Conservation (phyloP, 1,284 basidiomycete species). For the Melampsora americana region DNA sequence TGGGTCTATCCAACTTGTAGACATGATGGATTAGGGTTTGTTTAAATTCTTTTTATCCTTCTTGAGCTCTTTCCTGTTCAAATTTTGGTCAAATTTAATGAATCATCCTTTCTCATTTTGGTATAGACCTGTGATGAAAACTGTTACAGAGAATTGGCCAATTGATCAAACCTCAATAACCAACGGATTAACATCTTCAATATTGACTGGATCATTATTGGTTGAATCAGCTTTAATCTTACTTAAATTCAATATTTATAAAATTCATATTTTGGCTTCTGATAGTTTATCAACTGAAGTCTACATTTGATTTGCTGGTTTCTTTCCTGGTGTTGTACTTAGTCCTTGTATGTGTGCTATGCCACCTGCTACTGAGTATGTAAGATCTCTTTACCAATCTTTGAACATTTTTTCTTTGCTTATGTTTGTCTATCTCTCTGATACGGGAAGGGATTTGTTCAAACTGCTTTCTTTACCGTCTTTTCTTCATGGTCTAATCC, state of each 20-base stretch:
- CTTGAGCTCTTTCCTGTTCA: neutral
- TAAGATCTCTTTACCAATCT: constrained; percentile 1
- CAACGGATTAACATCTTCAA: constrained; percentile 14
- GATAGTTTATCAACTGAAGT: too few relatives aligned
- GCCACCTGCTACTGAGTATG: constrained; percentile 32
- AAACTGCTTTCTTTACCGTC: too few relatives aligned
- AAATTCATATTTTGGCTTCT: constrained; percentile 22
- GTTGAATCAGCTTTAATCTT: constrained; percentile 33
- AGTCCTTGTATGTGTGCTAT: too few relatives aligned
- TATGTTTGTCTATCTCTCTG: neutral
- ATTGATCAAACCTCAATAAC: too few relatives aligned
- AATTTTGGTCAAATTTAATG: too few relatives aligned
- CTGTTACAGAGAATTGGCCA: too few relatives aligned
- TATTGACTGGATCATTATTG: constrained; percentile 14
- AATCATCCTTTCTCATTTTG: neutral
- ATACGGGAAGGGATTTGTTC: too few relatives aligned
- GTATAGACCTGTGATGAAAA: constrained; percentile 31
- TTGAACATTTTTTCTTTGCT: neutral
- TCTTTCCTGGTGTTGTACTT: too few relatives aligned
- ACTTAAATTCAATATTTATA: constrained; percentile 22
- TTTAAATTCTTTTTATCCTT: neutral
- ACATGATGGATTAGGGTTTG: constrained; percentile 35
- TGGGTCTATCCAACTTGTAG: constrained; percentile 50
- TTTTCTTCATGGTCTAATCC: too few relatives aligned
- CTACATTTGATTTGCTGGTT: too few relatives aligned